Evolutionary conservation across 2,329 filamentous ascomycete species (phyloP).

Genomic region (Anthostomella pinea): DNA sequence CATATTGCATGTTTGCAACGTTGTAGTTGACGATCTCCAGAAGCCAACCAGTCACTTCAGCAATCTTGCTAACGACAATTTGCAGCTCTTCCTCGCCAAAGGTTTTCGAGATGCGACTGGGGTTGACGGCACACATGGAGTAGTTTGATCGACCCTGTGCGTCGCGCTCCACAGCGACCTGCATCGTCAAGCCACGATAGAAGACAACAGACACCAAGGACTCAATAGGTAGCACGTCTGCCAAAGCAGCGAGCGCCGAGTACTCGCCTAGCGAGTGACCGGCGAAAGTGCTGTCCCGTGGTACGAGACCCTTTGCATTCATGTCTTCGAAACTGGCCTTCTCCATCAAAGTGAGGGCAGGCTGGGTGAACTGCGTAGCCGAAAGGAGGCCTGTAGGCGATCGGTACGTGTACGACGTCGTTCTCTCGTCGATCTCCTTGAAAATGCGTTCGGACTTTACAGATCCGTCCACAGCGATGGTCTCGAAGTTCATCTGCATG

Average conservation of each 20-base stretch:
- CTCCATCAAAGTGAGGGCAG: conserved; percentile 96
- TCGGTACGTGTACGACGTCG: conserved; percentile 93
- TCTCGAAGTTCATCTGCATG: conserved; percentile 99
- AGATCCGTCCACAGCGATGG: conserved; percentile 84
- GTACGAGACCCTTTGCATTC: conserved; percentile 93
- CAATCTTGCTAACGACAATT: conserved; percentile 93
- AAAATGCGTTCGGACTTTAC: conserved; percentile 99
- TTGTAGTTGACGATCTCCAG: conserved; percentile 99
- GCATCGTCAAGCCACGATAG: conserved; percentile 98
- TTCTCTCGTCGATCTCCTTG: conserved; percentile 92
- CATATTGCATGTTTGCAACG: conserved; percentile 73
- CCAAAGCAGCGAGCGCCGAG: conserved; percentile 90
- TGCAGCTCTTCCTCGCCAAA: conserved; percentile 98
- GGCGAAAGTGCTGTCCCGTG: conserved; percentile 94
- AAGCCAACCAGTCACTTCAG: conserved; percentile 91
- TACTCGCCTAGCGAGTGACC: conserved; percentile 98
- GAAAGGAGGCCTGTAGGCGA: conserved; percentile 93
- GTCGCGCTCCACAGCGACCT: conserved; percentile 97
- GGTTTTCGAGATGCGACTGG: conserved; percentile 94
- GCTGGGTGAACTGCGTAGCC: conserved; percentile 97
- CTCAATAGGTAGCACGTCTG: conserved; percentile 99
- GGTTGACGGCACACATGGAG: conserved; percentile 99
- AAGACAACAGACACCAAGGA: conserved; percentile 97
- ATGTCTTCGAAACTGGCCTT: conserved; percentile 99
- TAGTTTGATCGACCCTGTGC: conserved; percentile 93